Evolutionary conservation across 1,284 basidiomycete species (phyloP), one percentile per base, ranked within the genome.

Genomic region (Pseudozyma sp.): DNA sequence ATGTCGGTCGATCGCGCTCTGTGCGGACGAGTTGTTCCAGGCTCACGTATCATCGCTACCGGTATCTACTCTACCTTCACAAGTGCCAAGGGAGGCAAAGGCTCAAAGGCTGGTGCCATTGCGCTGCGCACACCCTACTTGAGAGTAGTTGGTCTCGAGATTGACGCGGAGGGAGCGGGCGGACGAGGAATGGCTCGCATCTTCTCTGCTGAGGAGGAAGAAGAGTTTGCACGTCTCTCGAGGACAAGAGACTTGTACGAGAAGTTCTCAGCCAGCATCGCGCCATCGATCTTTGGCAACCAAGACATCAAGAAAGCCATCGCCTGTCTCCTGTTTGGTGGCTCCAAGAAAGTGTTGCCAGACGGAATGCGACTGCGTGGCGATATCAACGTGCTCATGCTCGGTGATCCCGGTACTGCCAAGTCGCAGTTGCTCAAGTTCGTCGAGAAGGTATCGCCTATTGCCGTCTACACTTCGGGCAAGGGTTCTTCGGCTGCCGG

Each of bases 251-350:
- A 90, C 16, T 92, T 99, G 80, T 99, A 97, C 82, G 95, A 98
- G 82, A 90, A 93, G 19, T 99, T 99, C 85, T 91, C 97, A 0
- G 90, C 90, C 77, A 96, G 94, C 83, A 95, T 99, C 31, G 97
- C 92, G 11, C 97, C 97, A 0, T 96, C 93, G 89, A 99, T 99
- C 80, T 99, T 91, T 83, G 97, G 97, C 40, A 95, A 93, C 85
- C 86, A 76, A 93, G 97, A 99, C 85, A 99, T 99, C 83, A 99
- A 99, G 86, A 99, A 98, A 81, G 93, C 97, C 1, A 94, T 99
- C 51, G 91, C 93, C 0, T 98, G 95, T 85, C 87, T 99, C 13
- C 87, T 99, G 10, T 95, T 99, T 81, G 97, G 97, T 31, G 97
- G 97, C 13, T 96, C 94, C n/a, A 98, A 96, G 87, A 99, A 99